Percentiles rank a stretch among this genome's conserved stretches.
These are phyloP conservation scores for Nakazawaea molendinolei DNA, from an alignment of 805 yeast species.

Conservation along the genomic window DNA sequence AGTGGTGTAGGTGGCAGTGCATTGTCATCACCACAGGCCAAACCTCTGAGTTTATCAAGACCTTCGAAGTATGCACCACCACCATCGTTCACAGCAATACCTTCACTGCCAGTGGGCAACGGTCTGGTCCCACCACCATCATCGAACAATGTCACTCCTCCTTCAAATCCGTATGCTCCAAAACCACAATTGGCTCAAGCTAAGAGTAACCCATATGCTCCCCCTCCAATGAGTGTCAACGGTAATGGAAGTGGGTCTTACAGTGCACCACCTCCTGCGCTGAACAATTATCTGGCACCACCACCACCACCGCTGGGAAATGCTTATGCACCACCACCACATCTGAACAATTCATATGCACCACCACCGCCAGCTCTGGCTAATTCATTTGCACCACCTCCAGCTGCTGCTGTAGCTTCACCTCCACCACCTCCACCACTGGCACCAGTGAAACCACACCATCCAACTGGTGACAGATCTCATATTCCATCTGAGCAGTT, in stretches of 20 bases:
- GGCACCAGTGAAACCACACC: constrained; percentile 13
- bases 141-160: constrained; percentile 2
- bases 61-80: constrained; percentile 24
- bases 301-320: constrained; percentile 18
- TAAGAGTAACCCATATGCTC: constrained; percentile 7
- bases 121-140: not conserved
- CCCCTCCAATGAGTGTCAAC: constrained; percentile 19
- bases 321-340: constrained; percentile 23
- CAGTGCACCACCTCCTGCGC: constrained; percentile 11
- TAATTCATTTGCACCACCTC: constrained; percentile 15
- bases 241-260: not conserved
- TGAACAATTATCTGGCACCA: constrained; percentile 8
- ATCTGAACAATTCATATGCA: constrained; percentile 18
- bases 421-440: constrained; percentile 15
- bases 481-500: constrained; percentile 55
- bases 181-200: constrained; percentile 16
- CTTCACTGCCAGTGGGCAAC: constrained; percentile 4
- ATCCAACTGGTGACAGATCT: constrained; percentile 61
- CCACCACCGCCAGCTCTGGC: constrained; percentile 15
- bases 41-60: constrained; percentile 15
- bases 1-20: constrained; percentile 3
- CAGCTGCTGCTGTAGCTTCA: constrained; percentile 12
- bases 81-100: constrained; percentile 13
- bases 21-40: constrained; percentile 4
- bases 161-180: constrained; percentile 31